Evolutionary conservation across 108 stramenopile genomes (phyloP).

Genomic region (Nitzschia palea): DNA sequence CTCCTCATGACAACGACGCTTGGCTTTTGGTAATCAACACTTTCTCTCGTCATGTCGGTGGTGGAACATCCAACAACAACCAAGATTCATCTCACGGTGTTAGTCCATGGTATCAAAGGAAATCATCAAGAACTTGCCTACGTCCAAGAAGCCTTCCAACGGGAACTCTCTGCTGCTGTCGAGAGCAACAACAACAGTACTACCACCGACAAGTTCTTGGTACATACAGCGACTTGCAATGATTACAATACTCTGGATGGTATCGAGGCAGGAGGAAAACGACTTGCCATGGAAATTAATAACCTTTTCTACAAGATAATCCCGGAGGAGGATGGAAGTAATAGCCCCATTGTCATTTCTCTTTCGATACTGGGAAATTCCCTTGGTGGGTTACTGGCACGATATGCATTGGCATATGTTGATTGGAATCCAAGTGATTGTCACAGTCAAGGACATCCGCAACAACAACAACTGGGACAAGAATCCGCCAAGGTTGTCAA

Average conservation of each 20-base stretch:
- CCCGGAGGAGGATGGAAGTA: not conserved
- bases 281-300: constrained; percentile 66
- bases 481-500: not conserved
- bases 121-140: constrained; percentile 74
- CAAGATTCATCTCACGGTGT: constrained; percentile 60
- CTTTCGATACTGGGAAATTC: constrained; percentile 77
- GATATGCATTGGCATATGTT: constrained; percentile 65
- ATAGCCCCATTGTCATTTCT: not conserved
- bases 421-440: no score
- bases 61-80: not conserved
- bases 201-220: constrained; percentile 27
- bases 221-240: constrained; percentile 66
- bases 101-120: constrained; percentile 85
- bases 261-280: constrained; percentile 56
- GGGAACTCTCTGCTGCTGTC: not conserved
- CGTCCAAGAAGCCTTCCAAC: constrained; percentile 45
- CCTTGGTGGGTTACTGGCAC: constrained; percentile 76
- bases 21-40: no score
- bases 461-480: not conserved
- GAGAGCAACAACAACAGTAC: not conserved
- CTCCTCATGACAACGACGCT: no score
- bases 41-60: not conserved
- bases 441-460: not conserved
- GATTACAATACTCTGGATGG: constrained; percentile 70
- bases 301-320: constrained; percentile 31